Conservation (phyloP, 495 filamentous ascomycete genomes). For the Pyronema domesticum region DNA sequence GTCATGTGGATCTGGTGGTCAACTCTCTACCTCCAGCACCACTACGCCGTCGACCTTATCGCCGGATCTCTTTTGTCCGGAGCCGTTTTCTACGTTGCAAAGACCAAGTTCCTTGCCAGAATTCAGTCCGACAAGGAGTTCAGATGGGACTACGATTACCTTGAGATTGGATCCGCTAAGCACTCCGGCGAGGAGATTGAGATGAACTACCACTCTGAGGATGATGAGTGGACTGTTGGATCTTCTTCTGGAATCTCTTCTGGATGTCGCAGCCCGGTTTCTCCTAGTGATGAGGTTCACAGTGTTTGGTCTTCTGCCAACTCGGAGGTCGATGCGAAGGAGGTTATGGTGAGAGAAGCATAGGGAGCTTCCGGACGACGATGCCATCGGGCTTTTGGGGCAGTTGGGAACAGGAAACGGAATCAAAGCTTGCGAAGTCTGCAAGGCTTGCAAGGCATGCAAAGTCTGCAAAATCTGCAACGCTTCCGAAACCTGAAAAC, state of each 20-base stretch:
- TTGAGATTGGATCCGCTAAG: conserved; percentile 46
- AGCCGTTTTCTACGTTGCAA: conserved; percentile 61
- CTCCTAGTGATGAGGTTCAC: conserved; percentile 40
- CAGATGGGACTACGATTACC: conserved; percentile 91
- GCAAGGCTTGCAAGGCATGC: too few species aligned
- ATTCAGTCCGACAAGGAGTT: conserved; percentile 64
- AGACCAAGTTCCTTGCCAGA: conserved; percentile 62
- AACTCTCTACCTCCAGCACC: conserved; percentile 89
- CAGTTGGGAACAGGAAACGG: too few species aligned
- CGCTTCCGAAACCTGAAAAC: too few species aligned
- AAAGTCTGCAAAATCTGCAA: too few species aligned
- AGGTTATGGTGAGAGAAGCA: background rate
- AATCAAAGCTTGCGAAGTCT: too few species aligned
- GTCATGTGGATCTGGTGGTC: conserved; percentile 91
- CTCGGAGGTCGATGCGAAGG: conserved; percentile 4
- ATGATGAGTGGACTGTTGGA: conserved; percentile 57
- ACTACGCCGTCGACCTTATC: conserved; percentile 86
- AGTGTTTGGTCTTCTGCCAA: conserved; percentile 32
- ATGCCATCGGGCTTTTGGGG: background rate
- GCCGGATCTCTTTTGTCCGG: conserved; percentile 66
- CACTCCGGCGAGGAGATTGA: conserved; percentile 30
- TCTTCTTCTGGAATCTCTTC: conserved; percentile 54
- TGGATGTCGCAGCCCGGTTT: conserved; percentile 36
- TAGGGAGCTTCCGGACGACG: background rate
- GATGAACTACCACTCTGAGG: conserved; percentile 23